These are phyloP conservation scores for Aureobasidium namibiae DNA, from an alignment of 2,329 filamentous ascomycete species.

Conservation along the genomic window DNA sequence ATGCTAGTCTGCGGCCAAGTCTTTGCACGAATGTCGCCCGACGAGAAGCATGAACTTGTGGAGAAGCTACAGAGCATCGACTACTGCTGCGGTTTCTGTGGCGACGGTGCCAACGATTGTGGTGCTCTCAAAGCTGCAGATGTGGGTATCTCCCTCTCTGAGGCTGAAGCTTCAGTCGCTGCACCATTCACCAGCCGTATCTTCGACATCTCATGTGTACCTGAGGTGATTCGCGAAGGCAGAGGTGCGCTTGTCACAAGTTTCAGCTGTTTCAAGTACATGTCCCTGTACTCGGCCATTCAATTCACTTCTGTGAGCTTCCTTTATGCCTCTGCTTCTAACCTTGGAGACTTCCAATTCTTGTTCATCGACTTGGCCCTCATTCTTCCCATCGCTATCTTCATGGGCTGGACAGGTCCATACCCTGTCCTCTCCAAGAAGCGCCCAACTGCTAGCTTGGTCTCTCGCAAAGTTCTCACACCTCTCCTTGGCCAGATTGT, in stretches of 20 bases:
- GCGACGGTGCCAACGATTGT: slow-evolving; percentile 95
- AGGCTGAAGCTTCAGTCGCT: slow-evolving; percentile 96
- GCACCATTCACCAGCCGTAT: slow-evolving; percentile 92
- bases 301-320: slow-evolving; percentile 98
- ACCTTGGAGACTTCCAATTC: slow-evolving; percentile 96
- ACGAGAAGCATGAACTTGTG: slow-evolving; percentile 95
- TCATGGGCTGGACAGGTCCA: slow-evolving; percentile 96
- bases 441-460: slow-evolving; percentile 81
- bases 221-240: slow-evolving; percentile 86
- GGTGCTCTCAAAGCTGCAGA: slow-evolving; percentile 94
- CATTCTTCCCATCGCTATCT: slow-evolving; percentile 92
- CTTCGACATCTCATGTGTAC: slow-evolving; percentile 94
- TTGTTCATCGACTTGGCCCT: slow-evolving; percentile 88
- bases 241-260: slow-evolving; percentile 93
- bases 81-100: slow-evolving; percentile 93
- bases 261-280: slow-evolving; percentile 99
- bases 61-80: slow-evolving; percentile 95
- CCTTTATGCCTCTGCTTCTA: slow-evolving; percentile 85
- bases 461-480: slow-evolving; percentile 83
- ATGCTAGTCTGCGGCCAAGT: slow-evolving; percentile 90
- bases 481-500: slow-evolving; percentile 83
- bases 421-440: slow-evolving; percentile 71
- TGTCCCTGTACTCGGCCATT: slow-evolving; percentile 98
- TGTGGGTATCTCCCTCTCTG: slow-evolving; percentile 92
- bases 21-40: slow-evolving; percentile 96